Percentiles rank a stretch among this genome's conserved stretches.
Conservation (phyloP, 306 rosid species). For the Psophocarpus tetragonolobus region DNA sequence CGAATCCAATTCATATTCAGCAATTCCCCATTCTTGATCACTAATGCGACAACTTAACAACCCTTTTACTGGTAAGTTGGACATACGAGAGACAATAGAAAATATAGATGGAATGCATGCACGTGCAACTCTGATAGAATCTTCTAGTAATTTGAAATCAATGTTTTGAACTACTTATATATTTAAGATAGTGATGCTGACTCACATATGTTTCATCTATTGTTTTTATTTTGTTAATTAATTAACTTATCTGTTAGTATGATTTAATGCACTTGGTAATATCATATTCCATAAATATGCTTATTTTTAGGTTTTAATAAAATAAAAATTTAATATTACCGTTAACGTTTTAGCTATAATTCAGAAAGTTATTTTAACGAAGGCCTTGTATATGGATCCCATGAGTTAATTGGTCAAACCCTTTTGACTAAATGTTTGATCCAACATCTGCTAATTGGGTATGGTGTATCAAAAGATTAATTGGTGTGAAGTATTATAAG, state of each 20-base stretch:
- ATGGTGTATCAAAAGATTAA: neutral
- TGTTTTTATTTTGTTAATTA: neutral
- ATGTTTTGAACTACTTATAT: neutral
- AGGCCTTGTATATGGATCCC: neutral
- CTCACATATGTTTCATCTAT: neutral
- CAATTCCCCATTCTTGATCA: neutral
- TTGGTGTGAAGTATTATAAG: too few relatives aligned
- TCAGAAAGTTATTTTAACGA: neutral
- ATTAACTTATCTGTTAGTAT: too few relatives aligned
- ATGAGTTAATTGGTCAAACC: neutral
- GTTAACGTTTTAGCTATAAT: neutral
- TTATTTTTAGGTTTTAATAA: neutral
- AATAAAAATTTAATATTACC: neutral
- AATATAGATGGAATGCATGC: conserved; percentile 15
- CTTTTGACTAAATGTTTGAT: neutral
- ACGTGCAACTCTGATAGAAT: conserved; percentile 27
- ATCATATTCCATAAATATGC: neutral
- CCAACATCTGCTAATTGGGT: neutral
- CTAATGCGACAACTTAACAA: conserved; percentile 26
- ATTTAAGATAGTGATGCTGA: neutral
- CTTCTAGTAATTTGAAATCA: neutral
- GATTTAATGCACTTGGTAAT: neutral
- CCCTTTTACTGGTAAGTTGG: neutral
- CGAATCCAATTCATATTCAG: neutral
- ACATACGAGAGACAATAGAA: neutral